phyloP scores from a whole-genome alignment of 805 yeast species.

The Starmerella roubikii region DNA sequence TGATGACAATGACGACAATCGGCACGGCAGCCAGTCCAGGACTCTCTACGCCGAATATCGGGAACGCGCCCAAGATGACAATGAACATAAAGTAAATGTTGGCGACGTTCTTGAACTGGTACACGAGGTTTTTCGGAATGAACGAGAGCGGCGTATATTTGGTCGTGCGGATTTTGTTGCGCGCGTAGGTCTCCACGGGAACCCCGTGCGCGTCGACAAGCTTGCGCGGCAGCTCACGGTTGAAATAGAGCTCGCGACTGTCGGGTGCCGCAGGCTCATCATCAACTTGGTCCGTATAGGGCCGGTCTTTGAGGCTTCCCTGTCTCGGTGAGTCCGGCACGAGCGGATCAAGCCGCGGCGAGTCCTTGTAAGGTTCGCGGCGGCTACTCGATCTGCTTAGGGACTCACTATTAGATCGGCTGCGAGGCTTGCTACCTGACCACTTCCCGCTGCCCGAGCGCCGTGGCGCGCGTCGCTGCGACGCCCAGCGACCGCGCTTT shows the following conservation, averaged over 20 bases:
- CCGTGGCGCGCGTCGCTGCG: conserved; percentile 47
- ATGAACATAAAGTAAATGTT: conserved; percentile 74
- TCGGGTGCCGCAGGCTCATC: too few relatives aligned
- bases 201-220: conserved; percentile 44
- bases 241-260: conserved; percentile 36
- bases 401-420: too few relatives aligned
- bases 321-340: too few relatives aligned
- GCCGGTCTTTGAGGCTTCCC: too few relatives aligned
- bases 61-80: conserved; percentile 65
- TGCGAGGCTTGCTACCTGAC: conserved; percentile 1
- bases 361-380: neutral
- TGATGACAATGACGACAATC: conserved; percentile 57
- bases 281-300: too few relatives aligned
- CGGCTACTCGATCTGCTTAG: conserved; percentile 15
- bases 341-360: neutral
- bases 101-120: conserved; percentile 82
- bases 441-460: neutral
- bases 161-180: conserved; percentile 92
- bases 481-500: conserved; percentile 49
- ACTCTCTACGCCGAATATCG: conserved; percentile 58
- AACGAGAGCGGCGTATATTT: conserved; percentile 88
- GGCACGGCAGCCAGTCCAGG: conserved; percentile 76
- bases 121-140: conserved; percentile 67
- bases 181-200: conserved; percentile 49
- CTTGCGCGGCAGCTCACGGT: conserved; percentile 36